A percentile compares a stretch with the other conserved stretches of the same genome.
These are phyloP conservation scores for Aspergillus novofumigatus DNA, from an alignment of 2,329 filamentous ascomycete genomes.

Conservation along the genomic window DNA sequence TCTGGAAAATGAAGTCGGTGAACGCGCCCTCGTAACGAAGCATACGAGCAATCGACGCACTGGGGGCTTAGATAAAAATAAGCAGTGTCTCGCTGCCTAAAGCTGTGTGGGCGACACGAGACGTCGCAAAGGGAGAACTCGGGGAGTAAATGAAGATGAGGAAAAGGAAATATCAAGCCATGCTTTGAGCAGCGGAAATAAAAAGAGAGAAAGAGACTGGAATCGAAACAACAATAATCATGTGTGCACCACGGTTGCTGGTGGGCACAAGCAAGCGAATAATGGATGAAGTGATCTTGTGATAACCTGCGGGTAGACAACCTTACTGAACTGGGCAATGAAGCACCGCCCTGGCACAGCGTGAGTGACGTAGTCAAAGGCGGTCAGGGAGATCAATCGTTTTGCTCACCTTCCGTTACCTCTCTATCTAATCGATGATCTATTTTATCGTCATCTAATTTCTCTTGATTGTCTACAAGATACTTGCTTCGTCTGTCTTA, in stretches of 20 bases:
- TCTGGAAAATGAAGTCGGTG: neutral
- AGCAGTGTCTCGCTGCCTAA: neutral
- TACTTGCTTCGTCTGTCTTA: neutral
- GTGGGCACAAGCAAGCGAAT: neutral
- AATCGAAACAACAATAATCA: neutral
- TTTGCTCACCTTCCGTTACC: neutral
- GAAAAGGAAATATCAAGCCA: constrained; percentile 4
- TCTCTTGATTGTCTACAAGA: neutral
- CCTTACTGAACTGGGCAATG: neutral
- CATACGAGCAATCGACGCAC: neutral
- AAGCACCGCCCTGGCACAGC: neutral
- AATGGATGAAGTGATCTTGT: neutral
- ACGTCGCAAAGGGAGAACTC: neutral
- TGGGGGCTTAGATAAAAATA: neutral
- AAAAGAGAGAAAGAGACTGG: neutral
- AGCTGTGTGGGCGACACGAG: neutral
- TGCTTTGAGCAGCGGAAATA: neutral
- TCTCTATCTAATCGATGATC: no score
- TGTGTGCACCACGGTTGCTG: neutral
- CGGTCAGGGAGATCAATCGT: neutral
- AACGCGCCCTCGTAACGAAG: neutral
- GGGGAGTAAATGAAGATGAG: neutral
- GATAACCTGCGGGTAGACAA: neutral
- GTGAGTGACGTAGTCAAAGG: neutral
- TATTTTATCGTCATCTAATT: neutral